A percentile compares a stretch with the other conserved stretches of the same genome.
phyloP scores from a whole-genome alignment of 2,329 filamentous ascomycete genomes.

The Magnaporthiopsis rhizophila region DNA sequence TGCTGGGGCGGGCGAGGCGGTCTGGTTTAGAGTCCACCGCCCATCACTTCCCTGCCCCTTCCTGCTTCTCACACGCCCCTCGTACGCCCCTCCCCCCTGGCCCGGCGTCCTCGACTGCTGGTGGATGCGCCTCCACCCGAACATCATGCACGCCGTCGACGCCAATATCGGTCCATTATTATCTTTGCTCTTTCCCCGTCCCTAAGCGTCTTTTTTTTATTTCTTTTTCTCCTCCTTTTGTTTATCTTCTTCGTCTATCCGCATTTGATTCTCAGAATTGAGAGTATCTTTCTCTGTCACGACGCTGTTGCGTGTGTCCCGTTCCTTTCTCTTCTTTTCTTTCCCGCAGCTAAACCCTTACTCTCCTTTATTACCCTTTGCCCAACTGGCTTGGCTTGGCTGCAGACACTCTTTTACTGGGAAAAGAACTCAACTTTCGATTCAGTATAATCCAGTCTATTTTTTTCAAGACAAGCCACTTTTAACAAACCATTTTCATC shows the following conservation, averaged over 20 bases:
- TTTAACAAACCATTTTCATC: slow-evolving; percentile 12
- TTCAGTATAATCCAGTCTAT: slow-evolving; percentile 28
- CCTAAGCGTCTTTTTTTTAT: slow-evolving; percentile 19
- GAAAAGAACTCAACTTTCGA: slow-evolving; percentile 21
- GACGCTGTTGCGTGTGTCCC: slow-evolving; percentile 23
- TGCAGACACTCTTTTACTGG: slow-evolving; percentile 45
- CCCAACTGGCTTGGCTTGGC: slow-evolving; percentile 53
- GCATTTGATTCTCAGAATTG: slow-evolving; percentile 18
- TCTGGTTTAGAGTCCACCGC: slow-evolving; percentile 1
- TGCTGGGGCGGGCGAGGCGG: not conserved
- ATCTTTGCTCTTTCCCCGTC: slow-evolving; percentile 20
- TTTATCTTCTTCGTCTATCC: slow-evolving; percentile 14
- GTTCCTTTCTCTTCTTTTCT: slow-evolving; percentile 25
- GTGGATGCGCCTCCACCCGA: slow-evolving; percentile 25
- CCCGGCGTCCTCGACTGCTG: not conserved
- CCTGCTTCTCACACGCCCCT: slow-evolving; percentile 15
- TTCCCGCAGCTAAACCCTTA: slow-evolving; percentile 30
- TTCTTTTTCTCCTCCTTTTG: slow-evolving; percentile 19
- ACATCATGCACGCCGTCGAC: slow-evolving; percentile 21
- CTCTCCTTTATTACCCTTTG: slow-evolving; percentile 33
- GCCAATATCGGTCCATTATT: slow-evolving; percentile 24
- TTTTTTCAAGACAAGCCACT: slow-evolving; percentile 10
- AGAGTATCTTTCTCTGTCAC: slow-evolving; percentile 14
- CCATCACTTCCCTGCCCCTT: slow-evolving; percentile 1
- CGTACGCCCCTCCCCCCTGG: slow-evolving; percentile 9